Percentiles rank a stretch among this genome's conserved stretches.
phyloP scores from a whole-genome alignment of 805 yeast genomes.

The Metschnikowia borealis region DNA sequence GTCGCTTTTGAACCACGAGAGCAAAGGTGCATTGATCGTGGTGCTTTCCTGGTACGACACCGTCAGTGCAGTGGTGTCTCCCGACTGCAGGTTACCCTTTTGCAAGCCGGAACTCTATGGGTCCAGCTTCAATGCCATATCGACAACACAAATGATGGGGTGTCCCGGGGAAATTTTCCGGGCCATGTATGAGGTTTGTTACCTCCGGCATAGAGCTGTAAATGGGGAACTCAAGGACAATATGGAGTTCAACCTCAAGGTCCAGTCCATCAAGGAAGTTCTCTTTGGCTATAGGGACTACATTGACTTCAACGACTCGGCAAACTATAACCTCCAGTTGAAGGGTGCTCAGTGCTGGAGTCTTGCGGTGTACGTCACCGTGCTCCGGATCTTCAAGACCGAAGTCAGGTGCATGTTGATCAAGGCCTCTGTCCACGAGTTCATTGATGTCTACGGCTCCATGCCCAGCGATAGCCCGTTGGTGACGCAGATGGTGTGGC shows the following conservation, averaged over 20 bases:
- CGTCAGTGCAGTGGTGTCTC: conserved; percentile 50
- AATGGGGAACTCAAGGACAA: conserved; percentile 10
- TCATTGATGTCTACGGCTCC: conserved; percentile 43
- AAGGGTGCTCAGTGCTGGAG: conserved; percentile 59
- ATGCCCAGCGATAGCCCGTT: conserved; percentile 45
- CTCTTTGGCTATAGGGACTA: conserved; percentile 47
- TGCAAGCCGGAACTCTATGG: conserved; percentile 56
- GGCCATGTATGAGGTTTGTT: conserved; percentile 44
- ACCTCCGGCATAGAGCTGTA: conserved; percentile 26
- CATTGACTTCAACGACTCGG: conserved; percentile 23
- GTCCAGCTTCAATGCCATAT: conserved; percentile 34
- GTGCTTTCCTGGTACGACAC: conserved; percentile 62
- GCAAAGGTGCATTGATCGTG: conserved; percentile 46
- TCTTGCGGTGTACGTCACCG: conserved; percentile 30
- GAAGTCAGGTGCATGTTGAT: conserved; percentile 24
- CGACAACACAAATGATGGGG: conserved; percentile 54
- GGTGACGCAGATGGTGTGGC: conserved; percentile 64
- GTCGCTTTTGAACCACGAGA: conserved; percentile 41
- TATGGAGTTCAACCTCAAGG: conserved; percentile 15
- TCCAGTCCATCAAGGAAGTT: conserved; percentile 30
- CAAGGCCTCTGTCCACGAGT: conserved; percentile 39
- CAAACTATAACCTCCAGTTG: conserved; percentile 37
- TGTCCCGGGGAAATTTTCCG: conserved; percentile 57
- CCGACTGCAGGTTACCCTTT: conserved; percentile 53
- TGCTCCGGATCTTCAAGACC: conserved; percentile 28